Evolutionary conservation across 495 filamentous ascomycete species (phyloP).

Genomic region (Aspergillus cavernicola): DNA sequence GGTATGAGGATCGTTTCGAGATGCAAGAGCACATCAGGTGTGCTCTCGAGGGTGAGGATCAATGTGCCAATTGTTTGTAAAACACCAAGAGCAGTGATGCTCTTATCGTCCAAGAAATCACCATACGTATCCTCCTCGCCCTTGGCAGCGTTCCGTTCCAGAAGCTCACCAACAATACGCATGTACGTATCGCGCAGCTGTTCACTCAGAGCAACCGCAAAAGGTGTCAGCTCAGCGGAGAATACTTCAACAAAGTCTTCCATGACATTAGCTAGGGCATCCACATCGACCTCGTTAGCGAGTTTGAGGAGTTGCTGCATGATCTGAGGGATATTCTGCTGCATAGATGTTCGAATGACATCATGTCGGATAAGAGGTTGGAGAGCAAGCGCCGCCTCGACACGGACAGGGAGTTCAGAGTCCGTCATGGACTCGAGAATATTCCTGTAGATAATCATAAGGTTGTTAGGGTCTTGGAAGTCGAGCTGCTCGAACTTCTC

Average conservation of each 20-base stretch:
- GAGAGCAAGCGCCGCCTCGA: slow-evolving; percentile 89
- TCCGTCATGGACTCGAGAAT: slow-evolving; percentile 98
- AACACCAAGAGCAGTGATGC: slow-evolving; percentile 93
- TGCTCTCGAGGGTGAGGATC: slow-evolving; percentile 94
- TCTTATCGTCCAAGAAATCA: slow-evolving; percentile 96
- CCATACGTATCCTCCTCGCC: slow-evolving; percentile 75
- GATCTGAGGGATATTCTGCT: slow-evolving; percentile 97
- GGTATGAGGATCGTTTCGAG: slow-evolving; percentile 96
- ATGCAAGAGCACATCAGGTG: slow-evolving; percentile 87
- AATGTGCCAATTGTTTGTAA: slow-evolving; percentile 96
- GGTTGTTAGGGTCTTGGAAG: slow-evolving; percentile 91
- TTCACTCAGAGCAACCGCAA: slow-evolving; percentile 95
- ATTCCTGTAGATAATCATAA: slow-evolving; percentile 92
- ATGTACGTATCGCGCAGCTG: slow-evolving; percentile 96
- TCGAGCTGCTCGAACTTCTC: slow-evolving; percentile 97
- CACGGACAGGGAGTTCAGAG: slow-evolving; percentile 81
- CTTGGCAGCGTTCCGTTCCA: slow-evolving; percentile 74
- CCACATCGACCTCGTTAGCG: slow-evolving; percentile 92
- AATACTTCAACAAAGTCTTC: slow-evolving; percentile 99
- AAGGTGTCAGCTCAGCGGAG: slow-evolving; percentile 89
- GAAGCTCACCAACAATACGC: slow-evolving; percentile 83
- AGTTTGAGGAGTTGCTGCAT: slow-evolving; percentile 98
- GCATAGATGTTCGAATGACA: slow-evolving; percentile 88
- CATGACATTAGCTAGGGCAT: slow-evolving; percentile 97
- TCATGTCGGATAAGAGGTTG: slow-evolving; percentile 96